Evolutionary conservation across 2,329 filamentous ascomycete species (phyloP), one percentile per base, ranked within the genome.

Genomic region (Zymoseptoria ardabiliae): DNA sequence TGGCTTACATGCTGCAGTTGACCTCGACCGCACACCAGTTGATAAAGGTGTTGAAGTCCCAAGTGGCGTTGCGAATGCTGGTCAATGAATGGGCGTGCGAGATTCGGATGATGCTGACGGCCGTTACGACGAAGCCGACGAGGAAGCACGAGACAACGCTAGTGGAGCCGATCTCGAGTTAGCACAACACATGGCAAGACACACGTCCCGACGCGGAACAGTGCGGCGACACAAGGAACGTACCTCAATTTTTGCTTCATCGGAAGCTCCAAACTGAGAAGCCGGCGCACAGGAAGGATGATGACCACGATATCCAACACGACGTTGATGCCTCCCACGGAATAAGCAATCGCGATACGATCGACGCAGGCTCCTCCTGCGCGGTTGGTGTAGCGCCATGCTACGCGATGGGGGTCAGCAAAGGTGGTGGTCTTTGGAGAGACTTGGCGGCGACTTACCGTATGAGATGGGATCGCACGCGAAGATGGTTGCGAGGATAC

Each of bases 91-190:
- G 35, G 13, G 17, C 35, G 21, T 57, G 51, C 20, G 35, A 45
- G 21, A 62, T 48, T 10, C 61, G 55, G 41, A 63, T 51, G n/a
- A 63, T 41, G 30, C 54, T 59, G 53, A 54, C 58, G 20, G 53
- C 49, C 13, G 61, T 63, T 17, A 60, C 59, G 28, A 61, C 45
- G 51, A 63, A 56, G 13, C 61, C 61, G 25, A 59, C 58, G 13
- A 61, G 54, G 55, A 63, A 63, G 45, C 58, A 60, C 3, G 55
- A 54, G 55, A 50, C 54, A 21, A 60, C 52, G 4, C 58, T 60
- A 19, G 3, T n/a, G 17, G 2, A 13, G 35, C 13, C n/a, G 11
- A 45, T 28, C 17, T n/a, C 4, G 3, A 45, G 35, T 45, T 2
- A 45, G 35, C 7, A 45, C 4, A 13, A n/a, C 35, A 45, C 13